Percentiles rank a stretch among this genome's conserved stretches.
phyloP scores from a whole-genome alignment of 148 eudicot species.

The Cornus florida region DNA sequence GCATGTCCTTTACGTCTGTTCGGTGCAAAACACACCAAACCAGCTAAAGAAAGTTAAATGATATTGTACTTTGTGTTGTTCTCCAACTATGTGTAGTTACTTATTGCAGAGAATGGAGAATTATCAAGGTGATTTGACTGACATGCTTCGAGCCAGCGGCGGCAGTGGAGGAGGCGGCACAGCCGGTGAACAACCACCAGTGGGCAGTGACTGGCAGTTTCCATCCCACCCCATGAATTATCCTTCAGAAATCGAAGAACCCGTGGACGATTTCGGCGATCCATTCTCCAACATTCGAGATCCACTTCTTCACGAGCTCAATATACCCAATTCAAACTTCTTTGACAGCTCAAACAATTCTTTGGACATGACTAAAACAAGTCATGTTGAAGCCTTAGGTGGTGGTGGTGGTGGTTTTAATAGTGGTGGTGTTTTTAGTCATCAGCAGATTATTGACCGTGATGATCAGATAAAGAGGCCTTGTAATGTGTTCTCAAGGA shows the following conservation, averaged over 20 bases:
- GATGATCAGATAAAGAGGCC: constrained; percentile 18
- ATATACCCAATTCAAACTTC: constrained; percentile 14
- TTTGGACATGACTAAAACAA: constrained; percentile 13
- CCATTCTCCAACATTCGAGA: constrained; percentile 47
- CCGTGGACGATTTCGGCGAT: constrained; percentile 42
- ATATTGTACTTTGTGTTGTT: background rate
- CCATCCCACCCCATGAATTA: constrained; percentile 19
- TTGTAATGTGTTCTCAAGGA: constrained; percentile 34
- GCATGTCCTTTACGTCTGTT: constrained; percentile 32
- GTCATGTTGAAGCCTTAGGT: background rate
- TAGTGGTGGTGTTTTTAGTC: constrained; percentile 4
- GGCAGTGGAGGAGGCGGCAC: background rate
- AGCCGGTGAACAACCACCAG: constrained; percentile 3
- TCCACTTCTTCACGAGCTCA: constrained; percentile 41
- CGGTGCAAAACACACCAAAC: constrained; percentile 20
- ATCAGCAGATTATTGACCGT: background rate
- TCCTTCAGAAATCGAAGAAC: constrained; percentile 13
- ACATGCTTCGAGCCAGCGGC: constrained; percentile 55
- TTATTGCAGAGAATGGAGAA: constrained; percentile 32
- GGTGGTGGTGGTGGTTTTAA: background rate
- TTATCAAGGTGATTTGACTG: constrained; percentile 72
- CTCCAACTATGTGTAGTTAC: constrained; percentile 16
- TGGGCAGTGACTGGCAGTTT: constrained; percentile 26
- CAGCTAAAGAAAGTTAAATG: background rate
- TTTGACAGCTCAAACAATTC: constrained; percentile 3